Evolutionary conservation across 2,329 filamentous ascomycete species (phyloP).

Genomic region (Venturia asperata): DNA sequence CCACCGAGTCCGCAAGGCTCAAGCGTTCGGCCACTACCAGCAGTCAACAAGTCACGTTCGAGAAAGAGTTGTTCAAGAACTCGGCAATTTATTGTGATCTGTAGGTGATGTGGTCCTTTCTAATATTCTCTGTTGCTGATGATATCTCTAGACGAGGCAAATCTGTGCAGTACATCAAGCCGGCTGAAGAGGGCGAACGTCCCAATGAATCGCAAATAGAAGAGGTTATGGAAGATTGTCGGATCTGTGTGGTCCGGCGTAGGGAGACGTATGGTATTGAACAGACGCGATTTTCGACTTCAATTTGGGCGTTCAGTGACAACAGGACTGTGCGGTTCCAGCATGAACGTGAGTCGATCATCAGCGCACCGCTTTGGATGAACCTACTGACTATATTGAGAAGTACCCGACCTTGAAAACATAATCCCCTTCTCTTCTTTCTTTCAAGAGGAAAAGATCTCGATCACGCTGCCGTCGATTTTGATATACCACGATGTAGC

Average conservation of each 20-base stretch:
- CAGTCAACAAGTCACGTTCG: slow-evolving; percentile 18
- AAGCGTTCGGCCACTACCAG: slow-evolving; percentile 8
- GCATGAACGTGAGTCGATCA: slow-evolving; percentile 30
- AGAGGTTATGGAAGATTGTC: slow-evolving; percentile 32
- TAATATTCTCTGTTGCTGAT: neutral
- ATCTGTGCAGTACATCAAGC: slow-evolving; percentile 37
- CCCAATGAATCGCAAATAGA: slow-evolving; percentile 37
- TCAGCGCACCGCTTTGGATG: neutral
- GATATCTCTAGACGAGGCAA: slow-evolving; percentile 29
- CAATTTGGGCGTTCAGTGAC: slow-evolving; percentile 40
- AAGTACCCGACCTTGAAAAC: slow-evolving; percentile 33
- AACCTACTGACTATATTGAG: slow-evolving; percentile 4
- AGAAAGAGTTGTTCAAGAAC: slow-evolving; percentile 19
- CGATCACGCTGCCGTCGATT: slow-evolving; percentile 33
- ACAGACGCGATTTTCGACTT: slow-evolving; percentile 36
- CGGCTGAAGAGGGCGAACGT: slow-evolving; percentile 27
- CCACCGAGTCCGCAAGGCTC: neutral
- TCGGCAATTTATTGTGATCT: slow-evolving; percentile 19
- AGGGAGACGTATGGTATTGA: slow-evolving; percentile 33
- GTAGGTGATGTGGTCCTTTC: slow-evolving; percentile 4
- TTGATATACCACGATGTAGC: slow-evolving; percentile 36
- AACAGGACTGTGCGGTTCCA: slow-evolving; percentile 38
- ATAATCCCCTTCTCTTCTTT: slow-evolving; percentile 41
- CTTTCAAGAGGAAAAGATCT: slow-evolving; percentile 40
- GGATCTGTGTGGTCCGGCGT: slow-evolving; percentile 39